phyloP scores from a whole-genome alignment of 2,329 filamentous ascomycete species.

The Diaporthe nobilis region DNA sequence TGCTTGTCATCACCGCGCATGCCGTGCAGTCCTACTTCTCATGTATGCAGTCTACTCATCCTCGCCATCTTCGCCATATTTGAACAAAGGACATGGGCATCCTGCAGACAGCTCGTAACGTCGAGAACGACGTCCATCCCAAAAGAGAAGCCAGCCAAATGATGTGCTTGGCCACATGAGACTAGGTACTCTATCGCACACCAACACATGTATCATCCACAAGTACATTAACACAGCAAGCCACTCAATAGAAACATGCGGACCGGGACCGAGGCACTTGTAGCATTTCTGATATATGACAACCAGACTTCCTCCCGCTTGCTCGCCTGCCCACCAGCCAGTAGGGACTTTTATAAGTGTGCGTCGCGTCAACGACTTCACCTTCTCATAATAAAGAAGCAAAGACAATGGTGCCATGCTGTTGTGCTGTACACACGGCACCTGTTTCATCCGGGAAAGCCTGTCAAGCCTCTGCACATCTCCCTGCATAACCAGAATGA shows the following conservation, averaged over 20 bases:
- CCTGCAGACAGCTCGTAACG: not conserved
- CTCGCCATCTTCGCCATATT: conserved; percentile 15
- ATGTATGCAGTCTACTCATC: not conserved
- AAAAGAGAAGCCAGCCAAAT: not conserved
- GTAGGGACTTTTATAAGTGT: conserved; percentile 15
- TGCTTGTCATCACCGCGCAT: not conserved
- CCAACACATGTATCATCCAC: not conserved
- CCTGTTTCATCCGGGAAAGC: conserved; percentile 8
- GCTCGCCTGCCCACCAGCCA: not conserved
- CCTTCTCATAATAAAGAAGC: not conserved
- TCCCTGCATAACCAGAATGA: not conserved
- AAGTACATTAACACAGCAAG: not conserved
- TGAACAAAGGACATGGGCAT: not conserved
- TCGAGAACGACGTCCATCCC: not conserved
- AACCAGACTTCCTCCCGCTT: not conserved
- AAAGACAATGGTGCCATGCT: conserved; percentile 1
- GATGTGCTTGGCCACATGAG: conserved; percentile 9
- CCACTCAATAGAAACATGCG: conserved; percentile 20
- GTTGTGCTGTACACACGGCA: conserved; percentile 16
- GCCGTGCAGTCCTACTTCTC: not conserved
- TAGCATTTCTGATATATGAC: conserved; percentile 17
- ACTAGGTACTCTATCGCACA: not conserved
- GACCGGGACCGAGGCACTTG: conserved; percentile 1
- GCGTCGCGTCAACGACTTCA: conserved; percentile 14
- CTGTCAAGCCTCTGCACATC: conserved; percentile 3